Evolutionary conservation across 768 basidiomycete genomes (phyloP).

Genomic region (Mycena belliarum): DNA sequence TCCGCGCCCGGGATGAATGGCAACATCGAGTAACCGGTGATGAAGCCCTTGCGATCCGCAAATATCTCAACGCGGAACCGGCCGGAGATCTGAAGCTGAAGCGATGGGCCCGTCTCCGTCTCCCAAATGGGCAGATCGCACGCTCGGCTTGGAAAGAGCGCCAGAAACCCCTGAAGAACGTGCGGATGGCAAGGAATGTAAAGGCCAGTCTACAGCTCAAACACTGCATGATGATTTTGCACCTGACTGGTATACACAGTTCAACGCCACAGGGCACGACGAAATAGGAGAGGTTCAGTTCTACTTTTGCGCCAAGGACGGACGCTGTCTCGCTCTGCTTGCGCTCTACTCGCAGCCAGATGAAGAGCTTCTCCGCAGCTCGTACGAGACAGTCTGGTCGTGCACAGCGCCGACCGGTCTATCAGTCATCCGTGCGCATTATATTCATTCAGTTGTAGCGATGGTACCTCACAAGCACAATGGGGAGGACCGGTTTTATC

Average conservation of each 20-base stretch:
- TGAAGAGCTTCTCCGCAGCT: not conserved
- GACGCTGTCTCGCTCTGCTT: not conserved
- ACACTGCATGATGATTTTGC: too few relatives aligned
- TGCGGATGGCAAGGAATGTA: conserved; percentile 11
- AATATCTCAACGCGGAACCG: not conserved
- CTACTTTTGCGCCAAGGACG: not conserved
- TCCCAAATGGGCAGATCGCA: conserved; percentile 28
- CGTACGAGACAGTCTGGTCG: conserved; percentile 2
- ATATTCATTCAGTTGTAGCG: conserved; percentile 10
- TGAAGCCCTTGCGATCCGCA: not conserved
- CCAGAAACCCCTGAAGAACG: not conserved
- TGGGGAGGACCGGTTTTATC: too few relatives aligned
- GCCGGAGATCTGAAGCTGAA: not conserved
- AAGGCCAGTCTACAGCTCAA: too few relatives aligned
- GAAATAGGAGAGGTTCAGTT: not conserved
- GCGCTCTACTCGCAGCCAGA: conserved; percentile 2
- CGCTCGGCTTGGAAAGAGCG: conserved; percentile 22
- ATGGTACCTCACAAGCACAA: not conserved
- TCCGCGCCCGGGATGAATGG: conserved; percentile 8
- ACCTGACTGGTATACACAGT: too few relatives aligned
- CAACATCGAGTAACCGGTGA: not conserved
- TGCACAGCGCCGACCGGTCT: not conserved
- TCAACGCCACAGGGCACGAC: not conserved
- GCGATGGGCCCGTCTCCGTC: conserved; percentile 20
- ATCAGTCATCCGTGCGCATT: not conserved